phyloP scores from a whole-genome alignment of 768 basidiomycete species.

The Sporobolomyces pararoseus region DNA sequence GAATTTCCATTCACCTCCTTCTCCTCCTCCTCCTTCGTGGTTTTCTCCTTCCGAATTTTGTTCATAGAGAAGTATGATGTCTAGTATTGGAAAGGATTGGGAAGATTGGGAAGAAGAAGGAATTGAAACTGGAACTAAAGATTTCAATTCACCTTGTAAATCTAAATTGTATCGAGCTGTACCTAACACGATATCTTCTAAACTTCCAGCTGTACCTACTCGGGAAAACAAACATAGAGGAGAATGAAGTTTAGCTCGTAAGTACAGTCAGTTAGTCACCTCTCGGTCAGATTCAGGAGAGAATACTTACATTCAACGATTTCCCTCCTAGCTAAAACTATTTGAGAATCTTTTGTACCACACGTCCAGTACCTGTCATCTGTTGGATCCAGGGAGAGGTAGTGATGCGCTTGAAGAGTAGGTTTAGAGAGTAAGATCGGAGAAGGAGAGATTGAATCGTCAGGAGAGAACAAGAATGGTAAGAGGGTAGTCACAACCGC shows the following conservation, averaged over 20 bases:
- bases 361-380: constrained; percentile 6
- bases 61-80: constrained; percentile 17
- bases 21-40: no score
- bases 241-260: no score
- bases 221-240: no score
- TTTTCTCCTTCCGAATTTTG: no score
- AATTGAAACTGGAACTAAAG: constrained; percentile 5
- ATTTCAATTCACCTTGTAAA: not conserved
- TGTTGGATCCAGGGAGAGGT: not conserved
- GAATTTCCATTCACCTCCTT: not conserved
- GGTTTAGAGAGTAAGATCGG: not conserved
- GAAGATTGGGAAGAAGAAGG: not conserved
- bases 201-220: constrained; percentile 1
- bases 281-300: no score
- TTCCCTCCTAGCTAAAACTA: not conserved
- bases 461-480: not conserved
- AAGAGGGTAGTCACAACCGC: not conserved
- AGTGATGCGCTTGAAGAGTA: not conserved
- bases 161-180: not conserved
- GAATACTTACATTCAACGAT: not conserved
- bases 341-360: not conserved
- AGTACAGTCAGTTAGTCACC: no score
- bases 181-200: not conserved
- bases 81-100: not conserved
- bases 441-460: not conserved